Evolutionary conservation across 805 yeast species (phyloP).

Genomic region (Starmera caribaea): DNA sequence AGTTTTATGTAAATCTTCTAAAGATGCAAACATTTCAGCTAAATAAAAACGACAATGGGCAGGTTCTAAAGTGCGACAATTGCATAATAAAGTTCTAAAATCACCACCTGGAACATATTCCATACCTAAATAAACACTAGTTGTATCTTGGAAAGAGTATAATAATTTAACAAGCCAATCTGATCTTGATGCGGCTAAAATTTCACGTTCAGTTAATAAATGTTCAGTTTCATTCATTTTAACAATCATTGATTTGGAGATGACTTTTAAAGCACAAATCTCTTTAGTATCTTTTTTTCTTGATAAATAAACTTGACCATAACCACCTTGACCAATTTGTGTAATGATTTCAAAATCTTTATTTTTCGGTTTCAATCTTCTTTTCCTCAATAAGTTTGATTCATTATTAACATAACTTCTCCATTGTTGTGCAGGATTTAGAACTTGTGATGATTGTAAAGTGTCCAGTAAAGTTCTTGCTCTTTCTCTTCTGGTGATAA

Average conservation of each 20-base stretch:
- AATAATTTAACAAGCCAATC: constrained; percentile 93
- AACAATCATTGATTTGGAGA: constrained; percentile 76
- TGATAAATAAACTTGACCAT: constrained; percentile 97
- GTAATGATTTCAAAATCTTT: constrained; percentile 95
- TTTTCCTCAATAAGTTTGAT: constrained; percentile 71
- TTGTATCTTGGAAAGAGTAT: constrained; percentile 91
- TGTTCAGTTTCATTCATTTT: constrained; percentile 94
- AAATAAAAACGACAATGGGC: constrained; percentile 94
- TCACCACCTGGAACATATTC: constrained; percentile 99
- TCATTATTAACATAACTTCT: constrained; percentile 75
- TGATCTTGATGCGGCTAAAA: constrained; percentile 87
- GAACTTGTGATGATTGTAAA: constrained; percentile 25
- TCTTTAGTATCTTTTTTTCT: constrained; percentile 90
- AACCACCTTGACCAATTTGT: constrained; percentile 99
- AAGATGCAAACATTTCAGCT: constrained; percentile 93
- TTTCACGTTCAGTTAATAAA: constrained; percentile 92
- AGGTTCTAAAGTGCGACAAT: constrained; percentile 86
- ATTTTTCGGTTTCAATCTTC: constrained; percentile 86
- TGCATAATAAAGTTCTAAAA: constrained; percentile 86
- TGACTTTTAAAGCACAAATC: constrained; percentile 87
- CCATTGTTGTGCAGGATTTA: constrained; percentile 43
- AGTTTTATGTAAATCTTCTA: constrained; percentile 85
- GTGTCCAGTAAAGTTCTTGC: constrained; percentile 58
- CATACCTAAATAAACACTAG: constrained; percentile 91
- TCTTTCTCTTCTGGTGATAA: constrained; percentile 78